Base-by-base conservation (phyloP, 1,284 basidiomycete species). In the Cutaneotrichosporon curvatum region DNA sequence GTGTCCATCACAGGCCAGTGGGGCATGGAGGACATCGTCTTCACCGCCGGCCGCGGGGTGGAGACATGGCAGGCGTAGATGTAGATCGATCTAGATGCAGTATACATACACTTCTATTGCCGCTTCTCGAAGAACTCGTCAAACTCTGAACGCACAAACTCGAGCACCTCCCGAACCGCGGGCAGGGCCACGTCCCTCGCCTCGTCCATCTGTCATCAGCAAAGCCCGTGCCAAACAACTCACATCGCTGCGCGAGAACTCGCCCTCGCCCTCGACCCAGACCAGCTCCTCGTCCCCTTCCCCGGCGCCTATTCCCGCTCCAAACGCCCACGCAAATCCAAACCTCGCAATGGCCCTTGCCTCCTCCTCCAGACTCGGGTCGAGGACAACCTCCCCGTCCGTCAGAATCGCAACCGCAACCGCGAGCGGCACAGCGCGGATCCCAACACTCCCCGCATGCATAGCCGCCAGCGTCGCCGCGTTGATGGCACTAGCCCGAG, bases 1-100 rank as follows among this genome's bases (percentile, higher is more conserved):
- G 74, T 89, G 23, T 89, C 85, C 52, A 60, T 96, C 14, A 82
- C 87, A 0, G 84, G 87, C 2, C 90, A 91, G 60, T 97, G 92
- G 92, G 94, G 94, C 0, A 78, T 73, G 54, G 90, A 95, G 54
- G 73, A 77, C 40, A 49, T 81, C 47, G 75, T 91, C 0, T 64
- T 87, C 50, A 63, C 66, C 20, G 74, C 87, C 0, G 85, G 60
- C 1, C 53, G 43, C 37, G 57, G 25, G 6, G 48, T 70, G 5
- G 67, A 69, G 44, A 20, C 25, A 23, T 67, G 64, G 65, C 3
- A 35, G 23, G 19, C 23, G 42, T 15, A 38, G 11, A 19, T 30
- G 28, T 42, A 42, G 31, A 16, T 11, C n/a, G n/a, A 37, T 45
- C 22, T 28, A 45, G 9, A 39, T 20, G 12, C 28, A 18, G 39